Conservation (phyloP, 2,329 filamentous ascomycete genomes). For the Aureobasidium sp. region DNA sequence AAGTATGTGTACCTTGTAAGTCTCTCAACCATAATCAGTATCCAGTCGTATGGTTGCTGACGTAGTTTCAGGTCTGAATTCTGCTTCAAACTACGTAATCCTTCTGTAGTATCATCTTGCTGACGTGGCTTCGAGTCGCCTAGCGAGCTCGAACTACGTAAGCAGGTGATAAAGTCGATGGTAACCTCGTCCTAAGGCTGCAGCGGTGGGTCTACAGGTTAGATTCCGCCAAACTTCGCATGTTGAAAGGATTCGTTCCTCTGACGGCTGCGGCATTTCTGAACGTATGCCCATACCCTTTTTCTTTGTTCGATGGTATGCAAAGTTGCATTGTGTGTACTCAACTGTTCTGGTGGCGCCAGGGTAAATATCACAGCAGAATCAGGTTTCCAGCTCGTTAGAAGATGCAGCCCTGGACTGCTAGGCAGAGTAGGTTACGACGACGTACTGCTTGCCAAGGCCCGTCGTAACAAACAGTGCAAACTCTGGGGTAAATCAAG, state of each 20-base stretch:
- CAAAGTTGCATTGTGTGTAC: conserved; percentile 2
- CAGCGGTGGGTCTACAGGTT: not conserved
- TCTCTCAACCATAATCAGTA: conserved; percentile 19
- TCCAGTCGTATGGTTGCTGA: conserved; percentile 16
- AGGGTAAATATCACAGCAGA: too few relatives aligned
- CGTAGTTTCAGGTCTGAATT: too few relatives aligned
- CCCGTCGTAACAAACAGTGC: not conserved
- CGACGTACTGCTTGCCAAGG: too few relatives aligned
- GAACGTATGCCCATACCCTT: conserved; percentile 7
- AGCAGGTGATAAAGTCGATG: conserved; percentile 21
- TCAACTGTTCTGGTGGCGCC: not conserved
- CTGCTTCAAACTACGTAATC: too few relatives aligned
- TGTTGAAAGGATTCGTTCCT: not conserved
- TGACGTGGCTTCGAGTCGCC: not conserved
- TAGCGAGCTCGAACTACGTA: conserved; percentile 14
- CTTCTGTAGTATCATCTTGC: too few relatives aligned
- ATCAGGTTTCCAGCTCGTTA: too few relatives aligned
- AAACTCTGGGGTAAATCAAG: not conserved
- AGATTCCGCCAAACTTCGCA: not conserved
- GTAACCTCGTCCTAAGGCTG: conserved; percentile 14
- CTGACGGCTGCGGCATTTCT: conserved; percentile 3
- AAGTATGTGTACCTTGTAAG: conserved; percentile 17
- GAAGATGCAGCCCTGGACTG: too few relatives aligned
- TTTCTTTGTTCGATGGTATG: not conserved
- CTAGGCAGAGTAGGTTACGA: too few relatives aligned